Base-by-base conservation (phyloP, 176 grass and related monocot species). In the Rhipidocladum racemiflorum region DNA sequence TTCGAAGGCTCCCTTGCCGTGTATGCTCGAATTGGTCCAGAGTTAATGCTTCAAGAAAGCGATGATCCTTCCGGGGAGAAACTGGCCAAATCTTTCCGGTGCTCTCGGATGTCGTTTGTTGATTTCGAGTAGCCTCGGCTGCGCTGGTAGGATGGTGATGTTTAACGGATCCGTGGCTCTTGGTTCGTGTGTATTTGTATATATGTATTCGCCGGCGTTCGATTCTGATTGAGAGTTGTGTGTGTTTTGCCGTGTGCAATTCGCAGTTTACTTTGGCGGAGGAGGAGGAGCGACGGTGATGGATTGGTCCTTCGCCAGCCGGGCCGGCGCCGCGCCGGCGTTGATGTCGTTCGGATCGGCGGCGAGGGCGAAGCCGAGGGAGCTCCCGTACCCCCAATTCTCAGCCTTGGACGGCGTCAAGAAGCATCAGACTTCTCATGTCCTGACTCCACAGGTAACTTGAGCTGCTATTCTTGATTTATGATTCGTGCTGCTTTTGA, bases 291-390 rank as follows among this genome's bases (percentile, higher is more conserved):
- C 78, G 25, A 53, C 87, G 38, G 80, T 71, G 17, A 72, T 93
- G 72, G 84, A 94, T 29, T 97, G 95, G 95, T 88, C 92, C 2
- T 94, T 89, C 45, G 80, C 77, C 8, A 91, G 53, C 78, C 91
- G 82, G 59, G 36, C 78, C 68, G 42, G 84, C 61, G 62, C 72
- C 10, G 63, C 77, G 51, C 90, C 80, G 61, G 78, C 86, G 76
- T 89, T 94, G 69, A 92, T 94, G 88, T 89, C 92, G 44, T 89
- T 89, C 81, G 62, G 87, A 77, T 77, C 82, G 18, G 39, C 82
- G 70, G 80, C 78, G 55, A 87, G 88, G 43, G 88, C 90, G 61
- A 86, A 85, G 53, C 30, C 13, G 16, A 81, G 72, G 76, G 83
- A 75, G 25, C 35, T 32, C 56, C 7, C 43, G 20, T 64, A 85